Evolutionary conservation across 2,329 filamentous ascomycete genomes (phyloP), one percentile per base, ranked within the genome.

Genomic region (Rugonectria rugulosa): DNA sequence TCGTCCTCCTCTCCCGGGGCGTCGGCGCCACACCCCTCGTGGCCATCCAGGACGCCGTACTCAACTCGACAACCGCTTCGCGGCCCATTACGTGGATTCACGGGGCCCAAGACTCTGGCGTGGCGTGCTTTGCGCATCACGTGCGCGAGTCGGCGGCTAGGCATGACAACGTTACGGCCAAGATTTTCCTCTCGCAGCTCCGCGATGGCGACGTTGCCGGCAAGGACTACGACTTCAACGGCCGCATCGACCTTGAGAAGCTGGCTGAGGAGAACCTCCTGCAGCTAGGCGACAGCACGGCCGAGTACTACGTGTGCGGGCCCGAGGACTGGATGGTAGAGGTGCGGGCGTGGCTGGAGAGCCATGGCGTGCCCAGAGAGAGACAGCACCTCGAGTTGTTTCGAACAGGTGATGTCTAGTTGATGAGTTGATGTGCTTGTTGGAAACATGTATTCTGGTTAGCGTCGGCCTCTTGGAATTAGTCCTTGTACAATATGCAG

Each of bases 231-330:
- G 74, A 88, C 53, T 78, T 84, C 62, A 73, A 75, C 8, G 84
- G 88, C 4, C 79, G 84, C 7, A 73, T 90, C 14, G 78, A 86
- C 53, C 70, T 92, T n/a, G 72, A 75, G 26, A 79, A 77, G 50
- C 68, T 91, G 31, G 79, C 83, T 59, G 69, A 73, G 20, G 75
- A 82, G 8, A 67, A 73, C 1, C 76, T 83, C 40, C 73, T 93
- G n/a, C 84, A 80, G 61, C 68, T 87, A 2, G 74, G 77, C 17
- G 76, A 88, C 62, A 44, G 72, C 1, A 73, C 73, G 37, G 79
- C 90, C 0, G 77, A 86, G 66, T 93, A 92, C 71, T 92, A 84
- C 64, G 75, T 91, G 48, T 93, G 90, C 67, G 90, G 90, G 0
- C 89, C 90, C 0, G 79, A 81, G 56, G 68, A 71, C 7, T 93